phyloP scores from a whole-genome alignment of 2,329 filamentous ascomycete genomes.

The Kalmusia sp. region DNA sequence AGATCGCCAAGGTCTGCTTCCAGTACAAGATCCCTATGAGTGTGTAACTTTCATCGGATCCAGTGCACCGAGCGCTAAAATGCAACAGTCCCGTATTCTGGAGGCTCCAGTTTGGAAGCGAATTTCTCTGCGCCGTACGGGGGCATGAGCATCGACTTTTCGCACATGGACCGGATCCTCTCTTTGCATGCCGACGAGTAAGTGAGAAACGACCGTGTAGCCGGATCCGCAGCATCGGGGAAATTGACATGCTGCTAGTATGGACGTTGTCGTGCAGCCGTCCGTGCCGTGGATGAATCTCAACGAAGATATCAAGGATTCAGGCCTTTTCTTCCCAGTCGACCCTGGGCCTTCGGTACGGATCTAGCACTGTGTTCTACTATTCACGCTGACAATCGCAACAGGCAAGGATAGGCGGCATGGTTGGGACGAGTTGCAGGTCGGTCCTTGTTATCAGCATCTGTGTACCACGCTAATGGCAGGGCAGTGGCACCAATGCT shows the following conservation, averaged over 20 bases:
- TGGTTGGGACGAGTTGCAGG: conserved; percentile 77
- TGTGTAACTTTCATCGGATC: conserved; percentile 25
- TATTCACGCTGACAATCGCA: conserved; percentile 23
- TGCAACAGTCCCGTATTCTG: conserved; percentile 75
- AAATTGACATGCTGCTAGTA: conserved; percentile 50
- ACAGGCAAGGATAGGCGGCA: conserved; percentile 77
- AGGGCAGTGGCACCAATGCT: conserved; percentile 75
- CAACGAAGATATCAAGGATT: conserved; percentile 75
- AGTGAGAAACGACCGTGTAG: conserved; percentile 22
- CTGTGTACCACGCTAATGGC: conserved; percentile 38
- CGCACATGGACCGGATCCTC: conserved; percentile 83
- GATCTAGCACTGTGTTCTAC: background rate
- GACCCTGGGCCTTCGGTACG: conserved; percentile 73
- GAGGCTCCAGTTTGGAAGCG: conserved; percentile 84
- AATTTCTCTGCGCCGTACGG: conserved; percentile 89
- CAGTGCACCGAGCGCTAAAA: background rate
- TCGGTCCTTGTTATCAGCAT: conserved; percentile 13
- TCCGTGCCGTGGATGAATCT: conserved; percentile 91
- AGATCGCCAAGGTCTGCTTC: conserved; percentile 74
- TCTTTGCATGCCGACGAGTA: conserved; percentile 78
- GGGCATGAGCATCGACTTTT: conserved; percentile 89
- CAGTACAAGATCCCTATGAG: conserved; percentile 80
- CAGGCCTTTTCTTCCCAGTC: conserved; percentile 87
- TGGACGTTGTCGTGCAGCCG: conserved; percentile 93
- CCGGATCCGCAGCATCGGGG: background rate